phyloP scores from a whole-genome alignment of 257 asterid genomes.

The Solanum bukasovii region DNA sequence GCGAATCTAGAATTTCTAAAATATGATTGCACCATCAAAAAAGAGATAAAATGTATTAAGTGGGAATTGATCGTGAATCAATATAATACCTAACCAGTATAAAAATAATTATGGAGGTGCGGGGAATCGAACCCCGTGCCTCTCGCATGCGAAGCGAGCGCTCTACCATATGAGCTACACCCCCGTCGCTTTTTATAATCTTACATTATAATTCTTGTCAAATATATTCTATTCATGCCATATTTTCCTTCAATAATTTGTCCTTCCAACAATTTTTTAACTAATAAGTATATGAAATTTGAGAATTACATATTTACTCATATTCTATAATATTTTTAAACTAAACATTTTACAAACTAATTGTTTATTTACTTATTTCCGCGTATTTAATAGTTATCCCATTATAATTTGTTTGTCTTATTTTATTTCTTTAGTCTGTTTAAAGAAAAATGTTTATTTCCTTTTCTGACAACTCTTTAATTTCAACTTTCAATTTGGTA shows the following conservation, averaged over 20 bases:
- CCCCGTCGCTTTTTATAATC: slow-evolving; percentile 16
- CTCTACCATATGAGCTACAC: slow-evolving; percentile 99
- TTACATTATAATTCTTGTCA: accelerated
- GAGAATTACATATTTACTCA: background rate
- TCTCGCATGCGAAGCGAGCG: slow-evolving; percentile 99
- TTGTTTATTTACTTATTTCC: background rate
- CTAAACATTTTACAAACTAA: background rate
- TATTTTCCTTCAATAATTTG: background rate
- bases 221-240: background rate
- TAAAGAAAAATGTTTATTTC: accelerated
- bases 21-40: no score
- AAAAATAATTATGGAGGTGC: slow-evolving; percentile 46
- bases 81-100: no score
- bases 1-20: background rate
- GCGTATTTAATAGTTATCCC: background rate
- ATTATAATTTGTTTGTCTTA: no score
- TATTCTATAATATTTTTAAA: background rate
- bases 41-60: no score
- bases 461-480: no score
- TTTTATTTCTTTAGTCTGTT: accelerated
- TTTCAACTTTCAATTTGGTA: no score
- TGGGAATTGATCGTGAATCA: no score
- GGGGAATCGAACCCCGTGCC: slow-evolving; percentile 99
- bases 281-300: background rate
- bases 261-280: background rate